Percentiles rank a stretch among this genome's conserved stretches.
These are phyloP conservation scores for Oidiodendron maius DNA, from an alignment of 495 filamentous ascomycete species.

Conservation along the genomic window DNA sequence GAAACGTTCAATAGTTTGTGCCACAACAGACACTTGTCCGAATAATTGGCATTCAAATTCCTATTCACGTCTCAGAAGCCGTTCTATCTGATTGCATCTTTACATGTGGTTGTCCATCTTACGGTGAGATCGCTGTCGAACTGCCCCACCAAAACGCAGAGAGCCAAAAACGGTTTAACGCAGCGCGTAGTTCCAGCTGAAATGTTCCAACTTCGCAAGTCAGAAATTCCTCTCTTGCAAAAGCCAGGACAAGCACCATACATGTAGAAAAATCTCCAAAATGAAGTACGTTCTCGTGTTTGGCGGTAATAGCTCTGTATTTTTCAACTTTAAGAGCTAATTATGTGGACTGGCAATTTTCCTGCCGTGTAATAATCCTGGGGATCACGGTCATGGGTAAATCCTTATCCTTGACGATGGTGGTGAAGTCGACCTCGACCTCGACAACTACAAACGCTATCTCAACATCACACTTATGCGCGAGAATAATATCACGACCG, in stretches of 20 bases:
- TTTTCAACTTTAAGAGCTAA: background rate
- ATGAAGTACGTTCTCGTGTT: constrained; percentile 85
- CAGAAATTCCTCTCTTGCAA: constrained; percentile 17
- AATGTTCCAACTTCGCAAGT: background rate
- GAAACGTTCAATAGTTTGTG: too few species aligned
- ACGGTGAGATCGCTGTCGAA: too few species aligned
- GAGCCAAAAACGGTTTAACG: constrained; percentile 9
- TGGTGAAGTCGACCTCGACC: constrained; percentile 83
- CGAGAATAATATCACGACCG: constrained; percentile 91
- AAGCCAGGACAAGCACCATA: constrained; percentile 19
- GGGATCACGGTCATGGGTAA: constrained; percentile 49
- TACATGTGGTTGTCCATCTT: too few species aligned
- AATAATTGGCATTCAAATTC: too few species aligned
- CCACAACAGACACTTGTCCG: too few species aligned
- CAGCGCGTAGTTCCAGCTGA: constrained; percentile 4
- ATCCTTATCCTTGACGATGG: constrained; percentile 57
- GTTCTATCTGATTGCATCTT: too few species aligned
- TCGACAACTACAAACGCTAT: constrained; percentile 93
- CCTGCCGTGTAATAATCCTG: background rate
- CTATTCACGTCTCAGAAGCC: too few species aligned
- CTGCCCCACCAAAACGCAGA: constrained; percentile 8
- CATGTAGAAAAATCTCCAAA: constrained; percentile 27
- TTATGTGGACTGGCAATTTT: constrained; percentile 8
- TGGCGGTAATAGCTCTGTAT: constrained; percentile 11
- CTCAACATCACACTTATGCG: constrained; percentile 59